Evolutionary conservation across 1,139 yeast species (phyloP).

Genomic region (Nakaseomyces bracarensis): DNA sequence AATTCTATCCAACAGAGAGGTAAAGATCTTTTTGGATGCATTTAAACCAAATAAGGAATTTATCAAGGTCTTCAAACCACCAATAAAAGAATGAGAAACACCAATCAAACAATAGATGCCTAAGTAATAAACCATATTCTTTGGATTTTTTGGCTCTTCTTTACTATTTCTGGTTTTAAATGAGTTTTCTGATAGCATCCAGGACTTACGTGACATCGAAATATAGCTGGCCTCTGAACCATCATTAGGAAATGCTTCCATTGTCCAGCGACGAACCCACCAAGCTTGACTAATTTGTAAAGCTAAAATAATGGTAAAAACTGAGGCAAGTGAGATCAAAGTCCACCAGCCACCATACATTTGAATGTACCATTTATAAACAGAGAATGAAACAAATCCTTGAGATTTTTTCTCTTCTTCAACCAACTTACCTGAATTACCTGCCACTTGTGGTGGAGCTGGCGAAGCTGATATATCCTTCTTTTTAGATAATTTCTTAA

Average conservation of each 20-base stretch:
- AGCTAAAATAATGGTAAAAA: conserved; percentile 45
- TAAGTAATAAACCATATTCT: conserved; percentile 30
- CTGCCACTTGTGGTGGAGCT: neutral
- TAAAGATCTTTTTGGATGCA: conserved; percentile 12
- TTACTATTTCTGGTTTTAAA: neutral
- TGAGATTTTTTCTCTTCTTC: conserved; percentile 71
- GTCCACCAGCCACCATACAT: conserved; percentile 50
- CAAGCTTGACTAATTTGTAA: conserved; percentile 56
- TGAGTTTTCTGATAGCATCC: neutral
- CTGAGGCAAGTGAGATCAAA: conserved; percentile 39
- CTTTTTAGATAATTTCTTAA: conserved; percentile 20
- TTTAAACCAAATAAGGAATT: conserved; percentile 10
- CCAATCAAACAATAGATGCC: conserved; percentile 10
- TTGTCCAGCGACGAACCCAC: conserved; percentile 70
- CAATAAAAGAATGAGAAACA: conserved; percentile 8
- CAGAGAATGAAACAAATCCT: conserved; percentile 63
- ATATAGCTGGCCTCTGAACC: neutral
- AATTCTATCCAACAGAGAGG: conserved; percentile 26
- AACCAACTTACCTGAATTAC: conserved; percentile 42
- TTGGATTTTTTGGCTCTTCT: neutral
- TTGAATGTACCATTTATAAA: conserved; percentile 53
- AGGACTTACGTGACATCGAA: neutral
- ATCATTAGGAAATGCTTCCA: neutral
- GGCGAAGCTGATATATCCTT: conserved; percentile 1
- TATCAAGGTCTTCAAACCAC: conserved; percentile 6